A percentile compares a stretch with the other conserved stretches of the same genome.
phyloP scores from a whole-genome alignment of 768 basidiomycete genomes.

The Boletus tylopilopsis region DNA sequence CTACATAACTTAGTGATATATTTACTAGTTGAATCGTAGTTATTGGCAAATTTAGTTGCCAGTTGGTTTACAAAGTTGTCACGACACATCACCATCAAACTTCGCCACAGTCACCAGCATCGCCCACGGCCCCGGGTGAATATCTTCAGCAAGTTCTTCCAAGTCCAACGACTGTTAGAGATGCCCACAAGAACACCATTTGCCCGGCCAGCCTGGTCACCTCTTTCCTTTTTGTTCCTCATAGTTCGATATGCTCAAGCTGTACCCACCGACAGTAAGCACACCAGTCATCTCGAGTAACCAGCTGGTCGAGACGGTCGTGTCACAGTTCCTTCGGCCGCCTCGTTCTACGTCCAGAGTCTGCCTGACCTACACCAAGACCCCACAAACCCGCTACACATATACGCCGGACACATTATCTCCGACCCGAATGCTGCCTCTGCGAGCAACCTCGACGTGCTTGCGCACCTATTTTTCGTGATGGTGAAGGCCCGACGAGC shows the following conservation, averaged over 20 bases:
- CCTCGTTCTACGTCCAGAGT: constrained; percentile 76
- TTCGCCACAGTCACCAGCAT: not conserved
- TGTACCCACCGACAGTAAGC: constrained; percentile 41
- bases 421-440: constrained; percentile 62
- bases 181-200: constrained; percentile 6
- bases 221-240: constrained; percentile 17
- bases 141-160: not conserved
- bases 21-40: no score
- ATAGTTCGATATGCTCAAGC: constrained; percentile 15
- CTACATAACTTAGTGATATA: no score
- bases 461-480: constrained; percentile 84
- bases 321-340: constrained; percentile 64
- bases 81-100: not conserved
- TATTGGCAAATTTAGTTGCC: no score
- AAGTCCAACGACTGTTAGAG: not conserved
- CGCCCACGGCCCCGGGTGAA: not conserved
- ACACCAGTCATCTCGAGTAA: no score
- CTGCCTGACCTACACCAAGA: constrained; percentile 78
- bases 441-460: constrained; percentile 55
- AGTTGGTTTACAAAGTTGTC: no score
- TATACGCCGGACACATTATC: constrained; percentile 83
- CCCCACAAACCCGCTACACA: constrained; percentile 62
- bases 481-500: constrained; percentile 81
- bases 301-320: not conserved
- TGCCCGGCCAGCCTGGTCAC: constrained; percentile 9